Base-by-base conservation (phyloP, 2,329 filamentous ascomycete species). In the Scorias spongiosa region DNA sequence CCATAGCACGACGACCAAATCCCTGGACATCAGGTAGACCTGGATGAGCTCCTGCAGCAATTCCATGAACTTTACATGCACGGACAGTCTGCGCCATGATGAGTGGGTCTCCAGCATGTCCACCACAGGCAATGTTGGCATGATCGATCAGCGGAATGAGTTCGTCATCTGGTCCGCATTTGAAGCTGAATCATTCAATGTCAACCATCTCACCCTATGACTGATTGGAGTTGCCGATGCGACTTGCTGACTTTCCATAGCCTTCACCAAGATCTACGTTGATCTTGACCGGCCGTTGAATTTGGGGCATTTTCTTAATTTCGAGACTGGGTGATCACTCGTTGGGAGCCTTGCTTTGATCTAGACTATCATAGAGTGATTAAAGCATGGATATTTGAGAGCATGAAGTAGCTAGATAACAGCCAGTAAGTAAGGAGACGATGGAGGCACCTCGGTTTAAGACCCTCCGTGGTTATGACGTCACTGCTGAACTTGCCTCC, bases 11-110 rank as follows among this genome's bases (percentile, higher is more conserved):
- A 2, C 78, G 65, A 2, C 78, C 78, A 51, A 81, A 81, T 8
- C 78, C 78, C 59, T 76, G 69, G 17, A 79, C 66, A 54, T 81
- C 78, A n/a, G 74, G 76, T 1, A 80, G 63, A 1, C 76, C 76
- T 0, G 78, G 78, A 51, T 82, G 78, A 0, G 78, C 78, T 7
- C 78, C 78, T 5, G 74, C 62, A 41, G 65, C 66, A 47, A 81
- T 68, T 45, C 66, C 66, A 57, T 77, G 69, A 37, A 67, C 56
- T 58, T 78, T 80, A 60, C 74, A 77, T 14, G 70, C 63, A 9
- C 62, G 63, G 10, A 80, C 70, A 0, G 76, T 80, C 44, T 74
- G 65, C 40, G 70, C 62, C 76, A 81, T 81, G 43, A 79, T 76
- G n/a, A 74, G 54, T 0, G 77, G 76, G 47, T 81, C 78, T 36